A percentile compares a stretch with the other conserved stretches of the same genome.
phyloP scores from a whole-genome alignment of 2,329 filamentous ascomycete genomes.

The Tolypocladium paradoxum region DNA sequence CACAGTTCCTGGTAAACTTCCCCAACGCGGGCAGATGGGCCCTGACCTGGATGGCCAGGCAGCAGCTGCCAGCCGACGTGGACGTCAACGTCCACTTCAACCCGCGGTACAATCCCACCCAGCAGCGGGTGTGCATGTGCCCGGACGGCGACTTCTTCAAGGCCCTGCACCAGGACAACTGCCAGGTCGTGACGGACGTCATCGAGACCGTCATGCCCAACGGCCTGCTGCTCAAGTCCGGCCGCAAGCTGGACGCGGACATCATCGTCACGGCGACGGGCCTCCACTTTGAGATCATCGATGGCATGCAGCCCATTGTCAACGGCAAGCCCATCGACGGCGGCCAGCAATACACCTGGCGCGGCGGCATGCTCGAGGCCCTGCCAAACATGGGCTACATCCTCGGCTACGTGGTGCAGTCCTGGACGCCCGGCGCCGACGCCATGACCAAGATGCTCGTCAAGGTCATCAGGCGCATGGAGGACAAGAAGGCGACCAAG shows the following conservation, averaged over 20 bases:
- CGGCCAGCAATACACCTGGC: conserved; percentile 47
- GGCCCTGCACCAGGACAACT: conserved; percentile 32
- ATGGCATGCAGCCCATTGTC: conserved; percentile 39
- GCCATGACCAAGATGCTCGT: conserved; percentile 33
- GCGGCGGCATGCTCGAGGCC: conserved; percentile 53
- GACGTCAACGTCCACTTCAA: conserved; percentile 53
- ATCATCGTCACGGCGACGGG: conserved; percentile 62
- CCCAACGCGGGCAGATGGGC: conserved; percentile 14
- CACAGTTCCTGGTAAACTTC: conserved; percentile 15
- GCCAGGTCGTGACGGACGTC: conserved; percentile 37
- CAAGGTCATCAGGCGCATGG: conserved; percentile 43
- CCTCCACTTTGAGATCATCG: conserved; percentile 46
- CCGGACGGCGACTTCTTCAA: conserved; percentile 47
- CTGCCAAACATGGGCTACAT: conserved; percentile 53
- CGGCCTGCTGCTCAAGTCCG: conserved; percentile 35
- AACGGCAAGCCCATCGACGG: conserved; percentile 41
- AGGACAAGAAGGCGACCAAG: conserved; percentile 29
- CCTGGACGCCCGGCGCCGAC: conserved; percentile 59
- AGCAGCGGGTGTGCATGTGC: conserved; percentile 65
- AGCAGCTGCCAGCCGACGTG: conserved; percentile 41
- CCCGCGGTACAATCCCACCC: conserved; percentile 55
- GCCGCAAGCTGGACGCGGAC: conserved; percentile 45
- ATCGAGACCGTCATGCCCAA: conserved; percentile 39
- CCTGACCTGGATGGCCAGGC: conserved; percentile 30
- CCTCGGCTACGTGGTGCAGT: conserved; percentile 54